phyloP scores from a whole-genome alignment of 768 basidiomycete species.

The Sistotremastrum suecicum region DNA sequence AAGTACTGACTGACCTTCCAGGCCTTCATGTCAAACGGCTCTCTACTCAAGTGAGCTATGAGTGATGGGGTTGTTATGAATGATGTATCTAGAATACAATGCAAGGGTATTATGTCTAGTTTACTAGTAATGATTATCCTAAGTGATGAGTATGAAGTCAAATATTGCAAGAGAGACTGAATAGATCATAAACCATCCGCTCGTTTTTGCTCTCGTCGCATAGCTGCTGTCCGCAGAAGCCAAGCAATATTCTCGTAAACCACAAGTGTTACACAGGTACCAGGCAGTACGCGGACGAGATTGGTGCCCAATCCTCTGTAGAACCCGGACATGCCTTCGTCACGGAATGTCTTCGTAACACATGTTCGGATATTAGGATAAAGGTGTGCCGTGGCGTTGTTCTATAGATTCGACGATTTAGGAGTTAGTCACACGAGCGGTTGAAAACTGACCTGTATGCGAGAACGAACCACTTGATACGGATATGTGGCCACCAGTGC shows the following conservation, averaged over 20 bases:
- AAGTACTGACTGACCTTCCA: background rate
- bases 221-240: slow-evolving; percentile 55
- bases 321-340: slow-evolving; percentile 76
- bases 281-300: slow-evolving; percentile 86
- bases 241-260: slow-evolving; percentile 91
- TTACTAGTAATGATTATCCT: background rate
- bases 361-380: slow-evolving; percentile 80
- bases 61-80: background rate
- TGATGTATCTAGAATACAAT: background rate
- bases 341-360: slow-evolving; percentile 63
- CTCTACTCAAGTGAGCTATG: background rate
- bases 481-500: slow-evolving; percentile 85
- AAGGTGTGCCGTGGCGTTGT: slow-evolving; percentile 45
- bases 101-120: background rate
- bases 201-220: slow-evolving; percentile 26
- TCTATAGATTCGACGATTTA: slow-evolving; percentile 24
- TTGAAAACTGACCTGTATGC: slow-evolving; percentile 58
- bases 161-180: background rate
- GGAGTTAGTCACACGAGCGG: background rate
- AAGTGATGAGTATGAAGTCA: background rate
- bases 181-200: background rate
- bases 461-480: slow-evolving; percentile 91
- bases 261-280: slow-evolving; percentile 95
- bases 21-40: background rate
- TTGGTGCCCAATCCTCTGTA: slow-evolving; percentile 94